Conservation (phyloP, 2,329 filamentous ascomycete species). For the Dendryphion nanum region DNA sequence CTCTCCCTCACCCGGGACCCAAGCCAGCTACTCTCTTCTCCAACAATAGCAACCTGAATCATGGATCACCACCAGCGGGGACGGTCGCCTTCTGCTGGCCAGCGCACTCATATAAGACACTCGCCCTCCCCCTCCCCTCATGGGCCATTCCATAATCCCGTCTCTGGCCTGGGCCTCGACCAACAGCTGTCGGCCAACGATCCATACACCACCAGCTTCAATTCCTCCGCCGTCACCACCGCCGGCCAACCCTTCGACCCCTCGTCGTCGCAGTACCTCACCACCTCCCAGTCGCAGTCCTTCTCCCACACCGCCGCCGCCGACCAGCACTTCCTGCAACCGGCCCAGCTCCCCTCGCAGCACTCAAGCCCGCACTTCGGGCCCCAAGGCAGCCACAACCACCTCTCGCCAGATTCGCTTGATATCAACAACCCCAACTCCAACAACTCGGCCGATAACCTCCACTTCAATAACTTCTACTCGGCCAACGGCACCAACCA, state of each 20-base stretch:
- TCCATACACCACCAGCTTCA: constrained; percentile 23
- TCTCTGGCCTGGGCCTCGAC: constrained; percentile 57
- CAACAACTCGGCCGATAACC: no score
- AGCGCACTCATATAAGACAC: constrained; percentile 65
- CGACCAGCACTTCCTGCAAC: constrained; percentile 41
- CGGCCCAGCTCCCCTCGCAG: constrained; percentile 51
- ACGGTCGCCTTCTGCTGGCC: constrained; percentile 61
- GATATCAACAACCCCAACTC: constrained; percentile 24
- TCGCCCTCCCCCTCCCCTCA: constrained; percentile 63
- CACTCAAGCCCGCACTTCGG: constrained; percentile 45
- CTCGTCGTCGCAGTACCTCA: constrained; percentile 39
- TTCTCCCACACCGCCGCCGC: constrained; percentile 42
- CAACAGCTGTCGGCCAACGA: constrained; percentile 36
- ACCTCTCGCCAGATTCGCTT: constrained; percentile 34
- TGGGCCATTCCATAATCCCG: constrained; percentile 55
- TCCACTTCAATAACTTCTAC: constrained; percentile 55
- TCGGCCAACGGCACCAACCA: constrained; percentile 52
- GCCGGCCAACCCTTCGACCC: constrained; percentile 43
- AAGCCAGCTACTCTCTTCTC: constrained; percentile 18
- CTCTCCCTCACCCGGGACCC: constrained; percentile 2
- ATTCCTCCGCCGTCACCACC: constrained; percentile 27
- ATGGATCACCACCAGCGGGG: constrained; percentile 60
- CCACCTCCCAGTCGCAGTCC: constrained; percentile 46
- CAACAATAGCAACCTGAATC: constrained; percentile 32
- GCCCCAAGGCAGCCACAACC: constrained; percentile 38